phyloP scores from a whole-genome alignment of 176 grass and related monocot species.

The Alloteropsis semialata region DNA sequence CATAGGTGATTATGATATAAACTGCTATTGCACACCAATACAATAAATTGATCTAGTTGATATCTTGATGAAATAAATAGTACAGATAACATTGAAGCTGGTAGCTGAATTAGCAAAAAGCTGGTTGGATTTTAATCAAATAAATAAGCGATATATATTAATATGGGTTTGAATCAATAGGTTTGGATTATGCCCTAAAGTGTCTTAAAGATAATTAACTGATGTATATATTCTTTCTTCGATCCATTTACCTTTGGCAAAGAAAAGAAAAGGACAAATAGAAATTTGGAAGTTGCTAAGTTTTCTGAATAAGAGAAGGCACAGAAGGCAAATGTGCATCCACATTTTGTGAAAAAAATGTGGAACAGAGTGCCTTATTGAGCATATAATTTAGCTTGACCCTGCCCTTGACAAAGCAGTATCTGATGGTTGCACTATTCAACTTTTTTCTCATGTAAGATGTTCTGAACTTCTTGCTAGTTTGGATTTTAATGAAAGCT shows the following conservation, averaged over 20 bases:
- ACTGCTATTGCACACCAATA: no score
- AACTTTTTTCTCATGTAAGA: constrained; percentile 78
- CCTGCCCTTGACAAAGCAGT: constrained; percentile 26
- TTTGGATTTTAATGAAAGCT: constrained; percentile 32
- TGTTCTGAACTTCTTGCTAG: constrained; percentile 15
- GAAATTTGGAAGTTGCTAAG: background rate
- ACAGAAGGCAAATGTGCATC: background rate
- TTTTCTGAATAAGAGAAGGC: background rate
- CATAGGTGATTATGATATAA: no score
- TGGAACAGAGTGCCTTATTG: background rate
- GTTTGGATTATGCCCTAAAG: no score
- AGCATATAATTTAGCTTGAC: constrained; percentile 1
- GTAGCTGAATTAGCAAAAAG: no score
- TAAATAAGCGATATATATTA: no score
- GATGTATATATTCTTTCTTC: background rate
- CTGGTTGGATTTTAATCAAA: no score
- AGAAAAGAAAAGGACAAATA: background rate
- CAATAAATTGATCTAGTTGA: no score
- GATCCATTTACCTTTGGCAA: background rate
- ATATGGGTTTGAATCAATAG: no score
- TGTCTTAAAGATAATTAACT: no score
- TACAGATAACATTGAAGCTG: no score
- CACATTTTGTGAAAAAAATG: background rate
- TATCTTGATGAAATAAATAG: no score
- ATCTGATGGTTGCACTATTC: constrained; percentile 29